Evolutionary conservation across 2,329 filamentous ascomycete genomes (phyloP), one percentile per base, ranked within the genome.

Genomic region (Penicillium griseofulvum): DNA sequence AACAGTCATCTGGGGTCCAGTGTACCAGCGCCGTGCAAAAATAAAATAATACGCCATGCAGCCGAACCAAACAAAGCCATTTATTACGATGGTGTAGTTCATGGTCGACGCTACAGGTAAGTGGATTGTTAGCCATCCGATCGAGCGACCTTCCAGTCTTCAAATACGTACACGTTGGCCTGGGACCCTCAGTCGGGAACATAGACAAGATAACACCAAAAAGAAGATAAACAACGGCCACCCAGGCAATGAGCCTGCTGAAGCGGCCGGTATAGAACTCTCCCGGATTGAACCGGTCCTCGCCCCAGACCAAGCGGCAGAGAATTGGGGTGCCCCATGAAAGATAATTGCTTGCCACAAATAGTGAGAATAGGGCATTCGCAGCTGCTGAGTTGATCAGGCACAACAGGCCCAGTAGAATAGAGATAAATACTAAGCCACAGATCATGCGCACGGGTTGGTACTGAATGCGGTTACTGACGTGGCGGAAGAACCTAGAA

Each of bases 81-180:
- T 85, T 56, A 87, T 82, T 1, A 85, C 83, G 2, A 85, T 77
- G 0, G 83, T 85, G 64, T 86, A 87, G 62, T 87, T 87, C 84
- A 87, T 86, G 16, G 70, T 70, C 38, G 78, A 58, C 0, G 77
- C 74, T 76, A 47, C 8, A 2, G n/a, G 11, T 14, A 12, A 51
- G 26, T 36, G 17, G 6, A 16, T 16, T 3, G 3, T 48, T 4
- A 14, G 69, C 36, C 38, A 46, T 2, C 17, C 16, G 12, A 36
- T 24, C 12, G 5, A 22, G 41, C 34, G 9, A 14, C 16, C 8
- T n/a, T 17, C 8, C 12, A 5, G 28, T 39, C 2, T 22, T 19
- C 26, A 49, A 29, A 36, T 34, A 69, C 71, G 61, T 65, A 74
- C 76, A 67, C 8, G 72, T 76, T 1, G 83, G 83, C 61, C 80